Evolutionary conservation across 306 rosid species (phyloP), one percentile per base, ranked within the genome.

Genomic region (Purshia tridentata): DNA sequence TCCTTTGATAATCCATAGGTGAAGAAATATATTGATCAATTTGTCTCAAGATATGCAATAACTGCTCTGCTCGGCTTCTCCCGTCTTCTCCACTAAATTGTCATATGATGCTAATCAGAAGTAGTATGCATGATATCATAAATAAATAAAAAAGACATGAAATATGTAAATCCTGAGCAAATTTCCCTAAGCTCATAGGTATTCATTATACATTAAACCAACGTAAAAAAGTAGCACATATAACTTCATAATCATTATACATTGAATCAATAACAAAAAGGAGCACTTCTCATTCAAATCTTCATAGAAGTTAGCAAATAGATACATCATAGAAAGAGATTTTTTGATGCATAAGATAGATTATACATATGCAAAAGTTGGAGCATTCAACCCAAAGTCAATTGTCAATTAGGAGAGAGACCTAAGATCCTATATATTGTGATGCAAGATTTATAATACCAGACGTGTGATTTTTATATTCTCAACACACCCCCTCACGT

Each of bases 21-120:
- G 97, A 93, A 70, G 91, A 86, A 79, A 93, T 91, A 71, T 82
- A 93, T 72, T 82, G 93, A 89, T 93, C 98, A 73, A 93, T 89
- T 84, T 93, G 98, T 81, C 96, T 86, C 90, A 93, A 74, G 78
- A 91, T 85, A 83, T 89, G 94, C 85, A 86, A 68, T 29, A 93
- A 83, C 77, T 86, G 94, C 82, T 93, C 98, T 49, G 98, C 94
- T 72, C 98, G 94, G 84, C 96, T 93, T 87, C 97, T 88, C 74
- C 98, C 98, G 83, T 93, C 98, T 78, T 93, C 98, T 75, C 98
- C 98, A 55, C 98, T 93, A 82, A 72, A 84, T 77, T 64, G 41
- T 78, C 68, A 78, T 41, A 67, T 6, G 51, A 76, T 55, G 70
- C 14, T 77, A 59, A 80, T 84, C 72, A 86, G 86, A 65, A 78